These are phyloP conservation scores for Glomus cerebriforme DNA, from an alignment of 192 early-diverging fungal species.

Conservation along the genomic window DNA sequence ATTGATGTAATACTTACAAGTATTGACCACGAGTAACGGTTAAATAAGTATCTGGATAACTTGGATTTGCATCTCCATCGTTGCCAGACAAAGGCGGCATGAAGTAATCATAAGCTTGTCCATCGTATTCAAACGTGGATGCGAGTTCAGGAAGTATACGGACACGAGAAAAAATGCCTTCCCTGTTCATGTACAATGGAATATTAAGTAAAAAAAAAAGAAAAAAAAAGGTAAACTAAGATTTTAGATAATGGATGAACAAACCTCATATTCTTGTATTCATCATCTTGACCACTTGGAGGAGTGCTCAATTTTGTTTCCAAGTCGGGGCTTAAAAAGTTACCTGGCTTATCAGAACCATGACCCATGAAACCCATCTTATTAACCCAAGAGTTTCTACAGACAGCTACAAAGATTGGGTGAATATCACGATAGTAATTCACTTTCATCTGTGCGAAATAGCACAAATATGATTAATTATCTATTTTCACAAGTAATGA, in stretches of 20 bases:
- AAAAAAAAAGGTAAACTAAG: not conserved
- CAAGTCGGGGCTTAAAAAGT: conserved; percentile 17
- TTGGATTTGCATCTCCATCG: not conserved
- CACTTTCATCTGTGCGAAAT: not conserved
- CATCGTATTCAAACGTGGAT: not conserved
- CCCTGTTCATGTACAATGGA: conserved; percentile 11
- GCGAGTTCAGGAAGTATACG: conserved; percentile 1
- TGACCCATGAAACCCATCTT: conserved; percentile 20
- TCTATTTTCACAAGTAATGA: no score
- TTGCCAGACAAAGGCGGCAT: conserved; percentile 29
- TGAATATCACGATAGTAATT: conserved; percentile 26
- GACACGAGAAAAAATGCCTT: conserved; percentile 6
- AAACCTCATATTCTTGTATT: not conserved
- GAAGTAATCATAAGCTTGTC: conserved; percentile 23
- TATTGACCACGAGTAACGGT: conserved; percentile 25
- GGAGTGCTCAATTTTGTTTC: not conserved
- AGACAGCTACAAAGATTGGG: conserved; percentile 28
- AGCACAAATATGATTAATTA: not conserved
- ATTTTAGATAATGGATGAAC: not conserved
- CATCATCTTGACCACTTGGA: not conserved
- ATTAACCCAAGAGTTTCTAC: conserved; percentile 30
- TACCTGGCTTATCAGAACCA: conserved; percentile 11
- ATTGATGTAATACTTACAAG: conserved; percentile 1
- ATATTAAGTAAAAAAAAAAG: no score
- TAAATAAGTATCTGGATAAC: conserved; percentile 10